Evolutionary conservation across 192 early-diverging fungal species (phyloP), one percentile per base, ranked within the genome.

Genomic region (Backusella liffmaniae): DNA sequence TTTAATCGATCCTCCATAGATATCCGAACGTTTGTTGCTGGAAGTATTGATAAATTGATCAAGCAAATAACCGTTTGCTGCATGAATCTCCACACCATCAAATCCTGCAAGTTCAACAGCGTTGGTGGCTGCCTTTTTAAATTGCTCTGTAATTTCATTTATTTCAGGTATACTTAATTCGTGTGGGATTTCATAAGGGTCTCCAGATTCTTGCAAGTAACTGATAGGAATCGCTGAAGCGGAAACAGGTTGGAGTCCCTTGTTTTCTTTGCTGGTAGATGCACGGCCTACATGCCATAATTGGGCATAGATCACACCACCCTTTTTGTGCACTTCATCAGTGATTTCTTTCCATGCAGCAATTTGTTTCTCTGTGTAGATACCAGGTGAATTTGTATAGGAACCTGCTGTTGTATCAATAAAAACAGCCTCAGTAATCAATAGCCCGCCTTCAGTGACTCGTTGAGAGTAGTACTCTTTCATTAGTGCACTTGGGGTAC

Each of bases 41-140:
- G 93, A 69, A 3, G 92, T 89, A 21, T 90, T 91, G 23, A 96
- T 76, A 77, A 97, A 96, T 81, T 92, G 85, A 80, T 93, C 85
- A 68, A 94, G 75, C 44, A 99, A 83, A 79, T 96, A 99, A 6
- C 97, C 97, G 78, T 99, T 94, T 0, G 97, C 96, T 62, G 81
- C 89, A 68, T 97, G 96, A 29, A 98, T 84, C 80, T 98, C 97
- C 18, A 97, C 81, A n/a, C 91, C 91, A 69, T 97, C 94, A 76
- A 95, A 93, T 4, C 94, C 94, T 3, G 96, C 96, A 3, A 49
- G 46, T 70, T 88, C 81, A 23, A 87, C 77, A 0, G 96, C 93
- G 44, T 91, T 87, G 42, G 73, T 73, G 0, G 95, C 92, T 37
- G 91, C 91, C 12, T 85, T 62, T 13, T 72, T 88, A 82, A 91